Conservation (phyloP, 2,329 filamentous ascomycete genomes). For the Furcasterigmium sp. region DNA sequence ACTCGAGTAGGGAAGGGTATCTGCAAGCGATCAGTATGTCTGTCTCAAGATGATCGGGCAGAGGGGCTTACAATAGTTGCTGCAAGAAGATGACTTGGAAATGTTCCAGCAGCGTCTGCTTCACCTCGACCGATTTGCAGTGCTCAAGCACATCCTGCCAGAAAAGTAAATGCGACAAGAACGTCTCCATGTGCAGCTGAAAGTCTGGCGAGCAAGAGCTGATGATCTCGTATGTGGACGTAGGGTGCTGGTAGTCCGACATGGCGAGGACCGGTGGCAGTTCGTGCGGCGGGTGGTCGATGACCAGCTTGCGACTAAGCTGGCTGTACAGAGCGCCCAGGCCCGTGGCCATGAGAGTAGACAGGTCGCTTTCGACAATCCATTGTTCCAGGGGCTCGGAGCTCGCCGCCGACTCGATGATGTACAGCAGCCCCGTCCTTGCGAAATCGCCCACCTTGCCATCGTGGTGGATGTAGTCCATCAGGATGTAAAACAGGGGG, state of each 20-base stretch:
- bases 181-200: constrained; percentile 83
- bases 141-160: constrained; percentile 99
- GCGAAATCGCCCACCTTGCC: constrained; percentile 95
- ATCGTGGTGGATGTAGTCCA: constrained; percentile 96
- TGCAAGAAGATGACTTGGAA: constrained; percentile 96
- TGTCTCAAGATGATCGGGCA: constrained; percentile 5
- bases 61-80: constrained; percentile 69
- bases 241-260: constrained; percentile 78
- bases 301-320: constrained; percentile 71
- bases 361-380: constrained; percentile 95
- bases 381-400: constrained; percentile 83
- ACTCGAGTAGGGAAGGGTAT: constrained; percentile 93
- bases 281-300: constrained; percentile 68
- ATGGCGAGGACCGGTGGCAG: constrained; percentile 80
- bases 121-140: constrained; percentile 86
- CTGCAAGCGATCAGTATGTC: constrained; percentile 35
- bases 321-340: constrained; percentile 71
- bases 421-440: constrained; percentile 86
- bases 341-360: constrained; percentile 94
- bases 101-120: constrained; percentile 88
- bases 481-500: constrained; percentile 88
- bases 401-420: constrained; percentile 87
- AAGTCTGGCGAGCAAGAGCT: constrained; percentile 71
- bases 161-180: constrained; percentile 89
- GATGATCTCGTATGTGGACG: constrained; percentile 65